These are phyloP conservation scores for Penicillium maclennaniae DNA, from an alignment of 495 filamentous ascomycete species.

Conservation along the genomic window DNA sequence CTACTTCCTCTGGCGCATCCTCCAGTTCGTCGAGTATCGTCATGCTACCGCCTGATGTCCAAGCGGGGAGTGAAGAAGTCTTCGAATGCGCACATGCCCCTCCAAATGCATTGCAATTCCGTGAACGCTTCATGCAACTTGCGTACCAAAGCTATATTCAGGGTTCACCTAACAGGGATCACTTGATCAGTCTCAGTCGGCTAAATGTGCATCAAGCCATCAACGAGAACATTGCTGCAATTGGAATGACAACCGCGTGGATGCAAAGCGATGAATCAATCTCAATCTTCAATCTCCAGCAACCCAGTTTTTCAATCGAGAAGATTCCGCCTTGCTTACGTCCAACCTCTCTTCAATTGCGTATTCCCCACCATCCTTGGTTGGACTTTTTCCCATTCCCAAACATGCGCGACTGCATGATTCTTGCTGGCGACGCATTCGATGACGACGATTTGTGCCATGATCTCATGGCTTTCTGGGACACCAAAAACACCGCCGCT, in stretches of 20 bases:
- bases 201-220: slow-evolving; percentile 22
- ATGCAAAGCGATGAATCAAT: slow-evolving; percentile 17
- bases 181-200: slow-evolving; percentile 13
- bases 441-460: slow-evolving; percentile 25
- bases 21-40: neutral
- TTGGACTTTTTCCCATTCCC: slow-evolving; percentile 33
- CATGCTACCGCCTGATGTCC: neutral
- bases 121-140: slow-evolving; percentile 4
- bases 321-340: slow-evolving; percentile 21
- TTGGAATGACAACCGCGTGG: slow-evolving; percentile 19
- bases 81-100: slow-evolving; percentile 21
- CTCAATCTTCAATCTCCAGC: slow-evolving; percentile 24
- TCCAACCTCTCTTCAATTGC: slow-evolving; percentile 21
- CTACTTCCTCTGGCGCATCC: neutral
- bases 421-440: slow-evolving; percentile 15
- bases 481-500: slow-evolving; percentile 9
- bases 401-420: slow-evolving; percentile 25
- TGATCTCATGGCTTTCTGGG: slow-evolving; percentile 27
- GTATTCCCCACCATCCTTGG: slow-evolving; percentile 30
- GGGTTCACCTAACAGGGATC: slow-evolving; percentile 14
- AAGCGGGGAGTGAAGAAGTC: neutral
- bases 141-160: slow-evolving; percentile 6
- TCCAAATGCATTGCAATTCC: neutral
- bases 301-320: slow-evolving; percentile 9
- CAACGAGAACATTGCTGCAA: slow-evolving; percentile 11